These are phyloP conservation scores for Fusarium sp. DNA, from an alignment of 2,329 filamentous ascomycete species.

Conservation along the genomic window DNA sequence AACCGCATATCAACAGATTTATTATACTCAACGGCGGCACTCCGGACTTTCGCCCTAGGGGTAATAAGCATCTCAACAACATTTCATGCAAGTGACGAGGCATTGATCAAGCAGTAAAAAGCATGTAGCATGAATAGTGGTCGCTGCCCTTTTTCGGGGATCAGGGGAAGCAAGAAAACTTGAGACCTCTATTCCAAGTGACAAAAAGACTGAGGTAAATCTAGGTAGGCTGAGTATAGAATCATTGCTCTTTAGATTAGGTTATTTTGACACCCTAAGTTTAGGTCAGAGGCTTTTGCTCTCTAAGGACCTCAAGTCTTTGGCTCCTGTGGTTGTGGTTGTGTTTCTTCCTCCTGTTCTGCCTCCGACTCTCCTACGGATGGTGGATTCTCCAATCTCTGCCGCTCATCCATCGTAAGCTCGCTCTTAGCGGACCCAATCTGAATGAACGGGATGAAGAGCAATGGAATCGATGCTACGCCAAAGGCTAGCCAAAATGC, in stretches of 20 bases:
- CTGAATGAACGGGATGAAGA: constrained; percentile 35
- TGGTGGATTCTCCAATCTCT: constrained; percentile 30
- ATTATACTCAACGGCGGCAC: background rate
- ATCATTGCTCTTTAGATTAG: background rate
- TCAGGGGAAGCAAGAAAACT: background rate
- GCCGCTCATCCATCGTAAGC: constrained; percentile 39
- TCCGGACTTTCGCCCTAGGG: background rate
- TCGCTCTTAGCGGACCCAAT: constrained; percentile 43
- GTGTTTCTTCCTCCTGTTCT: constrained; percentile 5
- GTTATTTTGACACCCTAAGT: background rate
- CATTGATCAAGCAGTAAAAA: background rate
- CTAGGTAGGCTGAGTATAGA: background rate
- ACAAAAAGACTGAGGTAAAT: background rate
- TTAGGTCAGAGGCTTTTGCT: background rate
- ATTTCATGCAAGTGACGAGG: background rate
- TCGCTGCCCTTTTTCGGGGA: background rate
- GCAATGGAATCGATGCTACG: constrained; percentile 28
- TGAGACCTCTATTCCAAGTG: background rate
- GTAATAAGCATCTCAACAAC: background rate
- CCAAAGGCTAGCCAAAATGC: constrained; percentile 41
- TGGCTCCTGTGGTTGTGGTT: constrained; percentile 2
- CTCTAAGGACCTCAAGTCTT: background rate
- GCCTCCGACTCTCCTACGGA: constrained; percentile 9
- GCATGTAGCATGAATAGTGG: background rate
- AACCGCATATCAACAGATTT: background rate